Evolutionary conservation across 352 stramenopile genomes (phyloP), one percentile per base, ranked within the genome.

Genomic region (Pythium aquatile): DNA sequence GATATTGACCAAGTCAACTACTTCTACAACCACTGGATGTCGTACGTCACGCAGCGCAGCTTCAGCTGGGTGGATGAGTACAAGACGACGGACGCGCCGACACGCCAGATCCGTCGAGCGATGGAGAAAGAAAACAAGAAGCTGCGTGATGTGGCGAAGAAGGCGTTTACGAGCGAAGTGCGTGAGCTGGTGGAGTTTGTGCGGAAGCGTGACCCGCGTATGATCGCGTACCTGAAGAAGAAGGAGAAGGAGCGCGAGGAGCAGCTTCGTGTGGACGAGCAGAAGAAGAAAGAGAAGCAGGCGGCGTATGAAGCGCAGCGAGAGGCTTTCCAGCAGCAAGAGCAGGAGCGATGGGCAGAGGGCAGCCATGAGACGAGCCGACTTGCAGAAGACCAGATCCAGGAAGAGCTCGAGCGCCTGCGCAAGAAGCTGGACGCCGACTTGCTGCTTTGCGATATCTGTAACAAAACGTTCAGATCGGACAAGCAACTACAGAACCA

Each of bases 81-180:
- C 76, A 89, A 87, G 58, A 90, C 85, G 51, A 86, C 79, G 32
- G 85, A 96, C 55, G 87, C 82, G 14, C 82, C 87, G 35, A 96
- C 75, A 28, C 80, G 87, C 26, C 66, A 90, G 56, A 81, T 96
- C 46, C 74, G 87, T 20, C 80, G 87, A 37, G 81, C 84, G 3
- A 94, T 93, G 85, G 87, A 96, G 58, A 96, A 96, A 65, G 87
- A 94, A 61, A 96, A 96, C 69, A 91, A 90, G 55, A 93, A 94
- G 70, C 68, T 91, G n/a, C 83, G 87, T 9, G 85, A 96, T 54
- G 69, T 73, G 20, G 87, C 79, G 13, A 88, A 85, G 55, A 92
- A 91, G 53, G 79, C 76, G 17, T 96, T 91, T 65, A 92, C 73
- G 13, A 76, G 72, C 28, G 79, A 94, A 59, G 87, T 96, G 30